Conservation (phyloP, 352 stramenopile species). For the Aphanomyces euteiches region DNA sequence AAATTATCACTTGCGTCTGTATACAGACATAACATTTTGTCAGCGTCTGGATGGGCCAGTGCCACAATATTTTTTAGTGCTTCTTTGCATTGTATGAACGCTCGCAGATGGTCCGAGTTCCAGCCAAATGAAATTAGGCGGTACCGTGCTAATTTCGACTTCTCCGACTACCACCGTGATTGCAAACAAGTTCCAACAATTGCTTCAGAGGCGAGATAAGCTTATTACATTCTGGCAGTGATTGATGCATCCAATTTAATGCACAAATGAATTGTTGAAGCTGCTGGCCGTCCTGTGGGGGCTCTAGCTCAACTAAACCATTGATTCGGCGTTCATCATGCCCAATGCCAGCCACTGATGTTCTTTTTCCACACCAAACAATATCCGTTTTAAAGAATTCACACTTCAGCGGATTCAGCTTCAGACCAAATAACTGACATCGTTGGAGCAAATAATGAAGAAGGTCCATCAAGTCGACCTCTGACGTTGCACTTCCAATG, state of each 20-base stretch:
- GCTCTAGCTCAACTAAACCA: neutral
- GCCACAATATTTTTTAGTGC: too few species aligned
- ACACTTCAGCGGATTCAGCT: neutral
- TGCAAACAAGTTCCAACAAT: too few species aligned
- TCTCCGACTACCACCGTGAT: too few species aligned
- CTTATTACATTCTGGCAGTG: neutral
- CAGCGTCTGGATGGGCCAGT: too few species aligned
- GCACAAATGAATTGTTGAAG: too few species aligned
- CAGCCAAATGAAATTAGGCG: too few species aligned
- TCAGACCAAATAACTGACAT: neutral
- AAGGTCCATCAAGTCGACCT: neutral
- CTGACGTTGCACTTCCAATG: conserved; percentile 1
- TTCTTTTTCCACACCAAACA: neutral
- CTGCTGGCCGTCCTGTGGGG: neutral
- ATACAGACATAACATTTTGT: conserved; percentile 31
- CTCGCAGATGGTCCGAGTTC: too few species aligned
- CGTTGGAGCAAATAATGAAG: neutral
- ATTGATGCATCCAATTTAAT: neutral
- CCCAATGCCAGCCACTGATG: neutral
- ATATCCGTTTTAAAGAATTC: neutral
- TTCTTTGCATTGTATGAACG: too few species aligned
- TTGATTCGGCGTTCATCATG: neutral
- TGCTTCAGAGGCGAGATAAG: neutral
- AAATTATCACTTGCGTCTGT: conserved; percentile 33
- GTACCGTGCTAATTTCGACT: too few species aligned